A percentile compares a stretch with the other conserved stretches of the same genome.
phyloP scores from a whole-genome alignment of 176 grass and related monocot species.

The Cocos nucifera region DNA sequence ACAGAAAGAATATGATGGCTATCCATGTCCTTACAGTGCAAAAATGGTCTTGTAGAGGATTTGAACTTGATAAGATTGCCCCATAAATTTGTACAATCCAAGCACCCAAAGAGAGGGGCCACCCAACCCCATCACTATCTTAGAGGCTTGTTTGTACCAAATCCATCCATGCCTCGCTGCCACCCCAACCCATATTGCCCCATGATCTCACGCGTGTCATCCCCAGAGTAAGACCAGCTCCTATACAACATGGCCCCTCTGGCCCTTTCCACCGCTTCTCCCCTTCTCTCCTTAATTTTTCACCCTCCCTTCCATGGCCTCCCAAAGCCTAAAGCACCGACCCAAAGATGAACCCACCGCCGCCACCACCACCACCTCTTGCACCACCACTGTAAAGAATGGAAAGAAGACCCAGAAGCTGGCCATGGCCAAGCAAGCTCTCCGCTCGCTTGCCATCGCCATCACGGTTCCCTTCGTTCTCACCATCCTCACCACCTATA shows the following conservation, averaged over 20 bases:
- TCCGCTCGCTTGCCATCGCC: constrained; percentile 40
- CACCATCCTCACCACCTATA: no score
- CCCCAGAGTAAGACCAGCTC: constrained; percentile 1
- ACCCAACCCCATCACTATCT: no score
- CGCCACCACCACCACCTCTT: no score
- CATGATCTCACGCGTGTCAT: constrained; percentile 31
- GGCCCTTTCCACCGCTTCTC: no score
- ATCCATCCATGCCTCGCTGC: constrained; percentile 12
- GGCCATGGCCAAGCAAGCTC: constrained; percentile 23
- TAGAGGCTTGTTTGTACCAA: no score
- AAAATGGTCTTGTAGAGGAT: no score
- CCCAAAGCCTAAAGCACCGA: constrained; percentile 44
- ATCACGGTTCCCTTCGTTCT: constrained; percentile 2
- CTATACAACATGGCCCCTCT: constrained; percentile 1
- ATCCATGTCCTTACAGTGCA: no score
- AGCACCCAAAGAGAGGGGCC: no score
- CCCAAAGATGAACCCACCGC: background rate
- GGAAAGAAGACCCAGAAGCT: constrained; percentile 12
- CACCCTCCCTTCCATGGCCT: constrained; percentile 8
- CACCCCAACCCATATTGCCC: background rate
- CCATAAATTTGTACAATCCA: no score
- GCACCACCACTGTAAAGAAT: background rate
- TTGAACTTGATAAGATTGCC: no score
- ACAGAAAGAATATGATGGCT: no score
- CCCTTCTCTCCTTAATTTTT: no score